These are phyloP conservation scores for Aspergillus cavernicola DNA, from an alignment of 495 filamentous ascomycete species.

Conservation along the genomic window DNA sequence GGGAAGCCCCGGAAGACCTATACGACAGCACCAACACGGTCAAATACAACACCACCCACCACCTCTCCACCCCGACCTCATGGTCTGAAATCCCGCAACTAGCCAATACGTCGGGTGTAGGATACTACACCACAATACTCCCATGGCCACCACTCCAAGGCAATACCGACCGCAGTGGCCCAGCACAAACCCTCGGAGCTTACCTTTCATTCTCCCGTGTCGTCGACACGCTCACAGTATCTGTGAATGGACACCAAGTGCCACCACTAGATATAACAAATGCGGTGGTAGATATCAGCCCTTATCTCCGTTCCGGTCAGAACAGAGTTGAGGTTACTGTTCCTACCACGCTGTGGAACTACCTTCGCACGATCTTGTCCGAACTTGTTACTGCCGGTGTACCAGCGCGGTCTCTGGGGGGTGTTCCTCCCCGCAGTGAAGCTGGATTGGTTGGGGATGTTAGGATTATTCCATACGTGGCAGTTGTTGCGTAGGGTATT, in stretches of 20 bases:
- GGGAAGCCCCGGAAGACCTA: conserved; percentile 32
- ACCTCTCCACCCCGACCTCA: conserved; percentile 26
- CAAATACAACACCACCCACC: conserved; percentile 31
- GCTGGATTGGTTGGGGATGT: neutral
- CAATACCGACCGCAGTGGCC: conserved; percentile 4
- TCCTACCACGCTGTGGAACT: conserved; percentile 27
- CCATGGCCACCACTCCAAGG: conserved; percentile 25
- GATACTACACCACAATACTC: conserved; percentile 49
- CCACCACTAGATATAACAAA: conserved; percentile 19
- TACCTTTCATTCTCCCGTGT: conserved; percentile 21
- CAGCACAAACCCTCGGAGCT: no score
- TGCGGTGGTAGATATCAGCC: conserved; percentile 14
- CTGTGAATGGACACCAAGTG: conserved; percentile 19
- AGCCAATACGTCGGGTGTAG: conserved; percentile 53
- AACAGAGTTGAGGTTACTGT: conserved; percentile 18
- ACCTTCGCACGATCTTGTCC: conserved; percentile 18
- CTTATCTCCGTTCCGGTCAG: conserved; percentile 12
- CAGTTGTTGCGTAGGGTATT: no score
- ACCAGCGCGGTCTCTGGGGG: neutral
- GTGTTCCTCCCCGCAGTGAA: neutral
- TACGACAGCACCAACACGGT: conserved; percentile 21
- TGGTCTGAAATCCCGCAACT: conserved; percentile 52
- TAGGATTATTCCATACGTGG: neutral
- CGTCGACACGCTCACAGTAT: conserved; percentile 12
- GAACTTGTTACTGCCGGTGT: neutral